These are phyloP conservation scores for Mimosa pudica DNA, from an alignment of 306 rosid species.

Conservation along the genomic window DNA sequence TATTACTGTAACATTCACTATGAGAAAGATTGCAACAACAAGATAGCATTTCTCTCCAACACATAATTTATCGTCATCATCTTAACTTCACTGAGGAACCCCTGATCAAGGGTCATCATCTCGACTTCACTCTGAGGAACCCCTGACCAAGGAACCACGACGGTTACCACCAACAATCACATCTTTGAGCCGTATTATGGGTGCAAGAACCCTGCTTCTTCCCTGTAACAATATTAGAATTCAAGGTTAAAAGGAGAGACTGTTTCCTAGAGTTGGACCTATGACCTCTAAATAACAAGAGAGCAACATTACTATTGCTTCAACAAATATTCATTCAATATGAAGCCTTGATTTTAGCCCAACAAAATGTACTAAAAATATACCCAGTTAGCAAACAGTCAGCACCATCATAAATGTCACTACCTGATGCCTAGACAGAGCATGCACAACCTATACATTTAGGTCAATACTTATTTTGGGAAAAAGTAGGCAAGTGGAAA, in stretches of 20 bases:
- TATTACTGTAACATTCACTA: slow-evolving; percentile 35
- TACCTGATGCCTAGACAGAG: not conserved
- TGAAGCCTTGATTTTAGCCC: not conserved
- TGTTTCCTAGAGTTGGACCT: no score
- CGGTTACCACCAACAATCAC: slow-evolving; percentile 77
- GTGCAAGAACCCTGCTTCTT: slow-evolving; percentile 62
- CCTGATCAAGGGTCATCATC: slow-evolving; percentile 76
- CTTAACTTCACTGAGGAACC: slow-evolving; percentile 57
- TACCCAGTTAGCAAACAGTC: slow-evolving; percentile 8
- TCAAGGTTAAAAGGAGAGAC: slow-evolving; percentile 16
- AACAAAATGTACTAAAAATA: not conserved
- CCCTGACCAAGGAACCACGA: slow-evolving; percentile 64
- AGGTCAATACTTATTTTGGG: not conserved
- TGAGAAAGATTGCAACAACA: slow-evolving; percentile 40
- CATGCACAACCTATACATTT: not conserved
- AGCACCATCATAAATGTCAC: slow-evolving; percentile 15
- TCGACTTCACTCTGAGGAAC: slow-evolving; percentile 48
- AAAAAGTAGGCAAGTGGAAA: not conserved
- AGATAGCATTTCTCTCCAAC: slow-evolving; percentile 32
- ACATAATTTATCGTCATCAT: slow-evolving; percentile 65
- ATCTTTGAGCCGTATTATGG: slow-evolving; percentile 80
- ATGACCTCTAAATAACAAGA: no score
- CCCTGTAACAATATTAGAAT: slow-evolving; percentile 44
- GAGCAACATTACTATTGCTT: no score
- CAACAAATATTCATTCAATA: not conserved